Evolutionary conservation across 768 basidiomycete species (phyloP).

Genomic region (Inosperma sp.): DNA sequence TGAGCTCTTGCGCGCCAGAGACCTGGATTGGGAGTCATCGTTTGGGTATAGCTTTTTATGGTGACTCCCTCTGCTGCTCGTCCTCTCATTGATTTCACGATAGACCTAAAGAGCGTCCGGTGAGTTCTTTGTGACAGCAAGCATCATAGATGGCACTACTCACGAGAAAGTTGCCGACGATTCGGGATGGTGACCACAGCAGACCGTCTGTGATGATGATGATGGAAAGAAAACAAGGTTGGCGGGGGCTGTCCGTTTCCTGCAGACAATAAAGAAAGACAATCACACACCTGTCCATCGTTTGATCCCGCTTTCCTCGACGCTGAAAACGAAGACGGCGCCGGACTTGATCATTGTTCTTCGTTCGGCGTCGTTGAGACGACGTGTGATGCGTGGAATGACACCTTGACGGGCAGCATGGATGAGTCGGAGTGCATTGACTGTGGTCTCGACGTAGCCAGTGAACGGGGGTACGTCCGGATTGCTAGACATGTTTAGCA

Average conservation of each 20-base stretch:
- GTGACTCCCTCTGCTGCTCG: conserved; percentile 46
- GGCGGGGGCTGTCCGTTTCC: conserved; percentile 11
- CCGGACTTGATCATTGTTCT: conserved; percentile 57
- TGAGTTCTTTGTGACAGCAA: not conserved
- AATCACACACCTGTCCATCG: conserved; percentile 65
- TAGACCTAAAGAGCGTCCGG: conserved; percentile 52
- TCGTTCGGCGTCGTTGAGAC: conserved; percentile 79
- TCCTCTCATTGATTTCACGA: conserved; percentile 70
- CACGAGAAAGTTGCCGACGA: conserved; percentile 82
- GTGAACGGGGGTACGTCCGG: conserved; percentile 63
- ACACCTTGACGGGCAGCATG: conserved; percentile 76
- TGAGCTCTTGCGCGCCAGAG: conserved; percentile 36
- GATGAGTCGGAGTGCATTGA: conserved; percentile 77
- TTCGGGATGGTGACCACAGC: conserved; percentile 80
- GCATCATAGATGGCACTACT: conserved; percentile 26
- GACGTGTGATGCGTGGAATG: conserved; percentile 77
- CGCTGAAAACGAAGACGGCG: conserved; percentile 84
- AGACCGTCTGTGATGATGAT: conserved; percentile 42
- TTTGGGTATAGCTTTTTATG: conserved; percentile 48
- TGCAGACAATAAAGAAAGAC: too few relatives aligned
- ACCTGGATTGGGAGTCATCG: conserved; percentile 41
- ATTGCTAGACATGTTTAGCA: conserved; percentile 46
- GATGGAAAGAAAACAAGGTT: conserved; percentile 16
- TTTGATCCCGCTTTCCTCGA: conserved; percentile 84
- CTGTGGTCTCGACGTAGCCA: conserved; percentile 78